These are phyloP conservation scores for Floccularia luteovirens DNA, from an alignment of 768 basidiomycete species.

Conservation along the genomic window DNA sequence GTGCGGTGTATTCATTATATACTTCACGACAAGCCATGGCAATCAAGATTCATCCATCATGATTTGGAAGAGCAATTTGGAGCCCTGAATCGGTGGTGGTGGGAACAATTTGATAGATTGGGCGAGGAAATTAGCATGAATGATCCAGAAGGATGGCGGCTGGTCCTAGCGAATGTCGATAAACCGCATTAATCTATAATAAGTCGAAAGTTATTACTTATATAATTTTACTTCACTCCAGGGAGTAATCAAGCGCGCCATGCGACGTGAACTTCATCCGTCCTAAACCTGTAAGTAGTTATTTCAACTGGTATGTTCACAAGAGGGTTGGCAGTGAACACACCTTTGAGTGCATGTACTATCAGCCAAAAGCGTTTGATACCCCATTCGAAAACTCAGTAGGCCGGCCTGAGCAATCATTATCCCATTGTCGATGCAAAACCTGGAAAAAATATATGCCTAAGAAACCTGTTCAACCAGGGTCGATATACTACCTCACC, in stretches of 20 bases:
- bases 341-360: slow-evolving; percentile 92
- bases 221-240: too few relatives aligned
- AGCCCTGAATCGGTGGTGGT: slow-evolving; percentile 70
- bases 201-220: too few relatives aligned
- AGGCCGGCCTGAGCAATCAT: slow-evolving; percentile 99
- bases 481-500: slow-evolving; percentile 36
- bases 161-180: slow-evolving; percentile 45
- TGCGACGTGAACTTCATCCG: slow-evolving; percentile 87
- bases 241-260: slow-evolving; percentile 72
- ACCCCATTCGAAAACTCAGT: slow-evolving; percentile 87
- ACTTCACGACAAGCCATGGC: slow-evolving; percentile 83
- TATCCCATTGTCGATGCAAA: slow-evolving; percentile 99
- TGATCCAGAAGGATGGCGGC: slow-evolving; percentile 40
- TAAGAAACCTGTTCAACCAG: background rate
- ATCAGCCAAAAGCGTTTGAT: slow-evolving; percentile 64
- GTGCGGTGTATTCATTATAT: slow-evolving; percentile 87
- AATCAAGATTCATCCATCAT: slow-evolving; percentile 33
- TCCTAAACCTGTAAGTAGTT: slow-evolving; percentile 65
- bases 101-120: slow-evolving; percentile 53
- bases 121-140: slow-evolving; percentile 31
- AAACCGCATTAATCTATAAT: slow-evolving; percentile 10
- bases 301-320: background rate
- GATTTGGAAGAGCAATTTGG: slow-evolving; percentile 35
- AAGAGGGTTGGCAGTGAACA: slow-evolving; percentile 10
- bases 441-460: slow-evolving; percentile 38